Base-by-base conservation (phyloP, 2,329 filamentous ascomycete genomes). In the Pyricularia pennisetigena region DNA sequence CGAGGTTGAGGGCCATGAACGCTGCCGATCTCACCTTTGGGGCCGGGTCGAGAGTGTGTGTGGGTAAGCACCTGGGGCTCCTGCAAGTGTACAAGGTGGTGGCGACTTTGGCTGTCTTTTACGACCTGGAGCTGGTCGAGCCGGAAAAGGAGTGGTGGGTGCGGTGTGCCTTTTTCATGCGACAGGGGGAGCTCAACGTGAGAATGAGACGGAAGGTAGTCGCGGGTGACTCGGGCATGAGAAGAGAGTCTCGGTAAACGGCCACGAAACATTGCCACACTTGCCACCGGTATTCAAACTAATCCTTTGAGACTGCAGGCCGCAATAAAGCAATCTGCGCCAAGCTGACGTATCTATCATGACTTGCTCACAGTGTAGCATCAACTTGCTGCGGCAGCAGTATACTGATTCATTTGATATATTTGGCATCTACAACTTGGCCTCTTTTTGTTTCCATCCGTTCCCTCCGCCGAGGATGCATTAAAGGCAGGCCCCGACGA, bases 101-200 rank as follows among this genome's bases (percentile, higher is more conserved):
- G 3, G 75, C 82, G 4, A 83, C 81, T 8, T 68, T 85, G 64
- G 77, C 83, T 70, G 72, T 71, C 8, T 76, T 71, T 59, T 85
- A 82, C 70, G 75, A 82, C 26, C 70, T 73, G n/a, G 70, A 71
- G 69, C 41, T 75, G 24, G 68, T 70, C 23, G 67, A 74, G 24
- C 69, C 68, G 1, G 63, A 69, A 1, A 69, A 72, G 70, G 64
- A 71, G 9, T 76, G 74, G 72, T 70, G 68, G 62, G 71, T 69
- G 35, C 28, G 68, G 29, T 69, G 67, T 20, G 57, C 67, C 2
- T 71, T 68, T 67, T 69, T 71, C 54, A 41, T 68, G 14, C 66
- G 70, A 2, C 70, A 71, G 49, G 35, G 67, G 32, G 64, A 57
- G 3, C 26, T 66, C 6, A 10, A 28, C 3, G 65, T 68, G 28